These are phyloP conservation scores for Plenodomus biglobosus DNA, from an alignment of 2,329 filamentous ascomycete genomes.

Conservation along the genomic window DNA sequence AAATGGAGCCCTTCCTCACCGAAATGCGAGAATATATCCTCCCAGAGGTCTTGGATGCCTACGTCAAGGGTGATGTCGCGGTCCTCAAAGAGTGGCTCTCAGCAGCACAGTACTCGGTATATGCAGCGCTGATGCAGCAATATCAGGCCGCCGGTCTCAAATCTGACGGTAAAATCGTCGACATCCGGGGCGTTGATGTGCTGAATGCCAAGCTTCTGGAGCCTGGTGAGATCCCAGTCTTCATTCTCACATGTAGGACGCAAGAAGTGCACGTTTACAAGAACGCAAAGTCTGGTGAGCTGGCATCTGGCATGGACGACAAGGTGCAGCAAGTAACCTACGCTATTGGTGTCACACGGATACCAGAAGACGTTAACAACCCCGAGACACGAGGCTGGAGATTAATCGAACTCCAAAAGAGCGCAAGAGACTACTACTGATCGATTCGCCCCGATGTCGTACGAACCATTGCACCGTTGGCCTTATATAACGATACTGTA, in stretches of 20 bases:
- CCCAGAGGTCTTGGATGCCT: slow-evolving; percentile 94
- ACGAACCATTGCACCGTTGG: slow-evolving; percentile 2
- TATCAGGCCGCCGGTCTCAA: slow-evolving; percentile 92
- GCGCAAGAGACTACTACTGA: slow-evolving; percentile 84
- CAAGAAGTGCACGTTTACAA: slow-evolving; percentile 98
- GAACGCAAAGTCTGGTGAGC: slow-evolving; percentile 83
- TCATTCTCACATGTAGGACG: slow-evolving; percentile 93
- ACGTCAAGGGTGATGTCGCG: slow-evolving; percentile 92
- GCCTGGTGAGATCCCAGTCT: slow-evolving; percentile 86
- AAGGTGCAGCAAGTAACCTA: slow-evolving; percentile 98
- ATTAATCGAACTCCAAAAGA: slow-evolving; percentile 98
- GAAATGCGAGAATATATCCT: slow-evolving; percentile 98
- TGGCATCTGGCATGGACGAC: slow-evolving; percentile 97
- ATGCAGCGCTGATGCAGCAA: slow-evolving; percentile 94
- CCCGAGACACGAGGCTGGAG: slow-evolving; percentile 96
- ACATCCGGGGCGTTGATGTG: slow-evolving; percentile 93
- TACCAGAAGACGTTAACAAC: slow-evolving; percentile 94
- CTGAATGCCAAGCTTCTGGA: slow-evolving; percentile 78
- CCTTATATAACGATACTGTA: slow-evolving; percentile 12
- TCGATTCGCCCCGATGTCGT: slow-evolving; percentile 6
- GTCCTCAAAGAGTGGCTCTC: slow-evolving; percentile 94
- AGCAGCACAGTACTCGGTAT: slow-evolving; percentile 93
- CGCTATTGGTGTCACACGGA: slow-evolving; percentile 90
- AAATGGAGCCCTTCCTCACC: slow-evolving; percentile 89
- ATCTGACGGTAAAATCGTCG: slow-evolving; percentile 90